phyloP scores from a whole-genome alignment of 305 asterid genomes.

The Ilex paraguariensis region DNA sequence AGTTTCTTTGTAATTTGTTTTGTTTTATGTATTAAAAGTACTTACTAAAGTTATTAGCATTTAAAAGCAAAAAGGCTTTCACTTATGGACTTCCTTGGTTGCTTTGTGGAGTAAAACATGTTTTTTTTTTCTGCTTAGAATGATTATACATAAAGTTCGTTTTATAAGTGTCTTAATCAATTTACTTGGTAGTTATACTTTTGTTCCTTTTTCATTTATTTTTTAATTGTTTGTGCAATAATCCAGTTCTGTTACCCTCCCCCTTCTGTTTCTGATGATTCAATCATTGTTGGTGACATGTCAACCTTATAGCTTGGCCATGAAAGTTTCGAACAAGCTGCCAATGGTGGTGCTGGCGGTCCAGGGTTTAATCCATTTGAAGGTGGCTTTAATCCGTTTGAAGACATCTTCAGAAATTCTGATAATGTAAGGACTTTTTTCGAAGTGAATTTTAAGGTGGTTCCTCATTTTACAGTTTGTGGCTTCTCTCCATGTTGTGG shows the following conservation, averaged over 20 bases:
- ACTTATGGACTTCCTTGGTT: no score
- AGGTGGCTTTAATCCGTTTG: constrained; percentile 62
- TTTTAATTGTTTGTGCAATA: constrained; percentile 1
- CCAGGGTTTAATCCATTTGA: constrained; percentile 64
- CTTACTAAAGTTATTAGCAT: no score
- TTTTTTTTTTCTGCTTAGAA: no score
- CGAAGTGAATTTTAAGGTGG: neutral
- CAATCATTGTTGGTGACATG: constrained; percentile 10
- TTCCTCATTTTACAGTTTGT: neutral
- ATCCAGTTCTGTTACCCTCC: neutral
- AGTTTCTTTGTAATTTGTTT: no score
- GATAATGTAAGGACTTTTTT: constrained; percentile 50
- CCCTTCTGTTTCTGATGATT: neutral
- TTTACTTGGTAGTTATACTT: neutral
- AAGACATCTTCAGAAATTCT: constrained; percentile 59
- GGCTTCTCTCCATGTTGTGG: no score
- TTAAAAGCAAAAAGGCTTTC: no score
- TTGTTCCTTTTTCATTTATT: constrained; percentile 4
- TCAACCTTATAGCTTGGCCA: constrained; percentile 69
- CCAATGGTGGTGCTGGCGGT: constrained; percentile 63
- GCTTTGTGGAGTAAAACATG: no score
- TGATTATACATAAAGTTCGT: no score
- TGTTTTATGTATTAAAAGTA: no score
- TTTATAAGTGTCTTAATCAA: no score
- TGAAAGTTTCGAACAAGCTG: constrained; percentile 65